Percentiles rank a stretch among this genome's conserved stretches.
Evolutionary conservation across 192 early-diverging fungal genomes (phyloP).

Genomic region (Backusella parvicylindrica): DNA sequence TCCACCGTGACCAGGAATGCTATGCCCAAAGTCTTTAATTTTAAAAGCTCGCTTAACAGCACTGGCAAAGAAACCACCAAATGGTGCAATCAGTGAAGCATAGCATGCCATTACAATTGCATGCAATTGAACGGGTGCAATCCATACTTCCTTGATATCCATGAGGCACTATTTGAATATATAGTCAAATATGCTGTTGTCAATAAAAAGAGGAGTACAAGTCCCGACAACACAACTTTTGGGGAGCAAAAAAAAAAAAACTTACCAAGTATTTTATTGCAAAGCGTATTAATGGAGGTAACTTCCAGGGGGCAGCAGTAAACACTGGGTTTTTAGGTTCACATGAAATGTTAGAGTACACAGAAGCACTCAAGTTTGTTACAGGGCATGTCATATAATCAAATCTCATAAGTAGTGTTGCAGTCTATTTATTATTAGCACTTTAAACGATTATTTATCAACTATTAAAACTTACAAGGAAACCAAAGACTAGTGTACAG

Average conservation of each 20-base stretch:
- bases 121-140: slow-evolving; percentile 87
- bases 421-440: slow-evolving; percentile 24
- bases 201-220: background rate
- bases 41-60: slow-evolving; percentile 97
- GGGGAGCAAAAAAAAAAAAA: background rate
- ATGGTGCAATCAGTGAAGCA: slow-evolving; percentile 93
- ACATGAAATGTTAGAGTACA: slow-evolving; percentile 50
- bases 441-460: background rate
- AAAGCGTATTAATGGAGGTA: slow-evolving; percentile 11
- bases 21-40: slow-evolving; percentile 96
- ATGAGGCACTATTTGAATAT: slow-evolving; percentile 6
- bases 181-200: background rate
- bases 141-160: slow-evolving; percentile 54
- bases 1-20: slow-evolving; percentile 97
- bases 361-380: slow-evolving; percentile 46
- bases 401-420: slow-evolving; percentile 47
- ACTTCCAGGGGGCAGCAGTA: slow-evolving; percentile 33
- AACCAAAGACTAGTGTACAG: slow-evolving; percentile 85
- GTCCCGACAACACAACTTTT: background rate
- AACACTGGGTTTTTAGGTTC: slow-evolving; percentile 56
- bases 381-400: slow-evolving; percentile 62
- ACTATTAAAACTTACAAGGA: slow-evolving; percentile 50
- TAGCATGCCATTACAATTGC: slow-evolving; percentile 85
- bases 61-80: slow-evolving; percentile 97
- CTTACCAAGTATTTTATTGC: slow-evolving; percentile 19